Conservation (phyloP, 345 rosid genomes). For the Dipteronia dyeriana region DNA sequence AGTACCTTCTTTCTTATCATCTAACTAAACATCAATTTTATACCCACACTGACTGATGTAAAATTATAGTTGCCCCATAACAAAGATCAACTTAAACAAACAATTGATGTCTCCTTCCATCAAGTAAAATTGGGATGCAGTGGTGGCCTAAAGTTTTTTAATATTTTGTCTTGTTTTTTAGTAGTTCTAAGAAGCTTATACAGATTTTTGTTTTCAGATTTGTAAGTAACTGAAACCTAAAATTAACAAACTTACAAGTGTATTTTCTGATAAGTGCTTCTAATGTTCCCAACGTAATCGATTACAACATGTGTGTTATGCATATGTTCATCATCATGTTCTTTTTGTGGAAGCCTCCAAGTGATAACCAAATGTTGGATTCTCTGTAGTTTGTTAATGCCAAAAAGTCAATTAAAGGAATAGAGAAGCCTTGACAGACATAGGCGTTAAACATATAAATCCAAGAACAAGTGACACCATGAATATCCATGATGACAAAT, state of each 20-base stretch:
- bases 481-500: neutral
- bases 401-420: constrained; percentile 3
- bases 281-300: constrained; percentile 70
- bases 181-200: neutral
- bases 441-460: constrained; percentile 1
- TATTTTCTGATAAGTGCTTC: constrained; percentile 69
- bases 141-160: neutral
- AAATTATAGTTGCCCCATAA: neutral
- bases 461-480: neutral
- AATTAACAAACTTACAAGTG: constrained; percentile 57
- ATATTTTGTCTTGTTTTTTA: neutral
- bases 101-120: neutral
- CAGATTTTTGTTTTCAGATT: neutral
- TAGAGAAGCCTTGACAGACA: neutral
- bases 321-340: constrained; percentile 62
- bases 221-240: neutral
- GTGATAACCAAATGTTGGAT: constrained; percentile 81
- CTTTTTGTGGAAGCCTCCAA: constrained; percentile 91
- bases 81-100: neutral
- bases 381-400: constrained; percentile 47
- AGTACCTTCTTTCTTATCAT: neutral
- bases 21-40: too few species aligned
- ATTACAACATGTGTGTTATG: constrained; percentile 86
- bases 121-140: neutral
- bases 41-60: neutral